Base-by-base conservation (phyloP, 805 yeast genomes). In the Saturnispora silvae region DNA sequence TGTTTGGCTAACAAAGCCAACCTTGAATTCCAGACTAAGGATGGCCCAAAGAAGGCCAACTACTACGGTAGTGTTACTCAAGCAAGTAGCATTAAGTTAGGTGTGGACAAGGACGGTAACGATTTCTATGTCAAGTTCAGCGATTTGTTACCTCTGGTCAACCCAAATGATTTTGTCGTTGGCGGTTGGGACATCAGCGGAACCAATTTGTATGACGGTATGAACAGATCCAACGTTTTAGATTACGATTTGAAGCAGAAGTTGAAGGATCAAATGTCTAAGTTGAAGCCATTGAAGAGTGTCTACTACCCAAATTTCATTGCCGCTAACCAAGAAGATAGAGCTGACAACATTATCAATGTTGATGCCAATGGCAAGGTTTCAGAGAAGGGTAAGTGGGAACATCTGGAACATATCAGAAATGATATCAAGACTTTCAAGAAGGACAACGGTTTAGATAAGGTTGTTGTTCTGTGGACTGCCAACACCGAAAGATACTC, bases 401-500 rank as follows among this genome's bases (percentile, higher is more conserved):
- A 64, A 17, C 96, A 87, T 56, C 94, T 87, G 44, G 86, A 82
- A 67, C 75, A 66, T 45, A 77, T 87, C 60, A 81, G 96, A 63
- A 64, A 68, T 39, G 96, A 87, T 59, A 87, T 87, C 51, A 66
- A 70, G 49, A 74, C 75, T 41, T 87, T 87, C 69, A 87, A 86
- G 63, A 54, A 56, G 28, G 59, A 65, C 44, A 83, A 89, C 56
- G 58, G 63, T 27, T 75, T 87, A 52, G 96, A 87, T 60, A 81
- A 80, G 57, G 94, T 89, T 39, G 75, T 87, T 54, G 82, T 89
- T 33, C 68, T 87, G 54, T 87, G 97, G 97, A 86, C 96, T 31
- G 97, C 97, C 40, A 89, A 87, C 65, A 87, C 97, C 39, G 97
- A 87, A 66, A 77, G 96, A 57, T 86, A 81, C 58, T 75, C 94